phyloP scores from a whole-genome alignment of 768 basidiomycete genomes.

The Lyophyllum decastes region DNA sequence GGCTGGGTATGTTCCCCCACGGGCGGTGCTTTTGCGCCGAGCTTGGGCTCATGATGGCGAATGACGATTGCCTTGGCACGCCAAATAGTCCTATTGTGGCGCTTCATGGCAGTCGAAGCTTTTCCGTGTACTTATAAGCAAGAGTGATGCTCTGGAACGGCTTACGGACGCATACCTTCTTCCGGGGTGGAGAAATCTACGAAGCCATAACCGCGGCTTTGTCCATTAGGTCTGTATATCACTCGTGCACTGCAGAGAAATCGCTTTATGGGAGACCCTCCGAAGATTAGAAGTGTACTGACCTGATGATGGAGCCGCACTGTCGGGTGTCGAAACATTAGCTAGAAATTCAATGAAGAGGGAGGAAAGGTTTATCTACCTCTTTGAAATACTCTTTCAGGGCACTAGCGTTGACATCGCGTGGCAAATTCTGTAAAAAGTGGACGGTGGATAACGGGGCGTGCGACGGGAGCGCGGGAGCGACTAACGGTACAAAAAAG shows the following conservation, averaged over 20 bases:
- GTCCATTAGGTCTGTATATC: neutral
- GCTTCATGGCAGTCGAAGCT: constrained; percentile 4
- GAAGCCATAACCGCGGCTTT: constrained; percentile 6
- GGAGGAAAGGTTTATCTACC: neutral
- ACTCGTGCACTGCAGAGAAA: neutral
- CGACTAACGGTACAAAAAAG: constrained; percentile 4
- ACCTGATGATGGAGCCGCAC: constrained; percentile 4
- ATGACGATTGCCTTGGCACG: neutral
- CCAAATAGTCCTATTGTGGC: neutral
- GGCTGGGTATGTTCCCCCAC: neutral
- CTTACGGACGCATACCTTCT: constrained; percentile 2
- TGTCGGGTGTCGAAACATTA: no score
- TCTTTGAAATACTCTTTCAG: constrained; percentile 1
- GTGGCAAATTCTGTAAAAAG: neutral
- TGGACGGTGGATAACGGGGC: neutral
- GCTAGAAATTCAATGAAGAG: no score
- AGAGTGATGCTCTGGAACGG: neutral
- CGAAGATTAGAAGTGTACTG: neutral
- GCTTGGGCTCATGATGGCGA: constrained; percentile 1
- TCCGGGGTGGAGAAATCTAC: constrained; percentile 2
- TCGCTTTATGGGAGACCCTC: neutral
- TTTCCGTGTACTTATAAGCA: neutral
- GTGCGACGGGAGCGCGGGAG: neutral
- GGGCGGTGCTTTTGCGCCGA: neutral
- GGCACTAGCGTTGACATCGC: neutral